Evolutionary conservation across 1,139 yeast species (phyloP).

Genomic region (Citeromyces hawaiiensis): DNA sequence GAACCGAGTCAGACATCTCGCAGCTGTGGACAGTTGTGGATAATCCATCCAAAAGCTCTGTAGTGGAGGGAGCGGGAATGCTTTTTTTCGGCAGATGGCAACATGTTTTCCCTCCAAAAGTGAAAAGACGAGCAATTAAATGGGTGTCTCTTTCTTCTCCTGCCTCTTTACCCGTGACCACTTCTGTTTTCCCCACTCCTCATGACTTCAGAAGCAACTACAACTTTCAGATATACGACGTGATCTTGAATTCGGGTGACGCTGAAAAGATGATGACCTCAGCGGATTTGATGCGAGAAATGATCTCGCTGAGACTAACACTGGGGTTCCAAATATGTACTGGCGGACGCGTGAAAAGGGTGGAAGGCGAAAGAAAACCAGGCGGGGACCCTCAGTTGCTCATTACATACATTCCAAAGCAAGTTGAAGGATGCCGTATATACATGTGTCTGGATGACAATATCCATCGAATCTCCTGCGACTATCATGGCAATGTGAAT

Average conservation of each 20-base stretch:
- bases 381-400: constrained; percentile 39
- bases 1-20: not conserved
- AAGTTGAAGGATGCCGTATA: constrained; percentile 42
- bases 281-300: constrained; percentile 63
- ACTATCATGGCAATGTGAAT: constrained; percentile 52
- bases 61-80: constrained; percentile 22
- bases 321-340: constrained; percentile 86
- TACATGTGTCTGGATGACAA: constrained; percentile 73
- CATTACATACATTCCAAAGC: constrained; percentile 28
- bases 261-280: constrained; percentile 37
- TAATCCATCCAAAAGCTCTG: constrained; percentile 52
- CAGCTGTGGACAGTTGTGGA: constrained; percentile 45
- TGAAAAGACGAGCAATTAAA: constrained; percentile 56
- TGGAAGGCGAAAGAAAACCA: constrained; percentile 49
- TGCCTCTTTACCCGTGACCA: constrained; percentile 76
- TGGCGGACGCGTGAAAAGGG: constrained; percentile 49
- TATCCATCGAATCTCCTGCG: constrained; percentile 71
- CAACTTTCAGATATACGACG: constrained; percentile 47
- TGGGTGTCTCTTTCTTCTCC: constrained; percentile 94
- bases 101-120: constrained; percentile 66
- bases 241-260: constrained; percentile 41
- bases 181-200: constrained; percentile 61
- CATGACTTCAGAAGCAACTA: constrained; percentile 52
- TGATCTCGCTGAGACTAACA: constrained; percentile 72
- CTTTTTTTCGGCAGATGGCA: constrained; percentile 67